These are phyloP conservation scores for Cicer cuneatum DNA, from an alignment of 306 rosid genomes.

Conservation along the genomic window DNA sequence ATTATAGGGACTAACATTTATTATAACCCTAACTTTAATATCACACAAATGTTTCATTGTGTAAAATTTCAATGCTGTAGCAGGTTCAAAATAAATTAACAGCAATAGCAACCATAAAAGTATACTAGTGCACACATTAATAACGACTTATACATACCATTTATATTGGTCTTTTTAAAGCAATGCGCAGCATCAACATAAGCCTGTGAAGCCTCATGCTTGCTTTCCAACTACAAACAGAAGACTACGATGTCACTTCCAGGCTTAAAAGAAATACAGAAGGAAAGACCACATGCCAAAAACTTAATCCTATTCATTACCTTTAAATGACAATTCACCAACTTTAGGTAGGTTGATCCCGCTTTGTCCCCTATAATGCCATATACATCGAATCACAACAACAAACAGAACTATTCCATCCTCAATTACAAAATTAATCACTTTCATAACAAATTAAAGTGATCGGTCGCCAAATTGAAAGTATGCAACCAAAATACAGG, in stretches of 20 bases:
- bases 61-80: background rate
- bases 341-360: constrained; percentile 70
- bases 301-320: constrained; percentile 45
- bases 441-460: constrained; percentile 25
- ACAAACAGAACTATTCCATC: constrained; percentile 21
- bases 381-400: constrained; percentile 36
- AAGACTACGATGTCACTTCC: constrained; percentile 13
- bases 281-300: constrained; percentile 35
- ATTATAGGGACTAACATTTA: constrained; percentile 3
- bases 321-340: constrained; percentile 89
- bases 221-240: constrained; percentile 78
- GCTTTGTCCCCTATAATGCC: constrained; percentile 84
- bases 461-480: constrained; percentile 12
- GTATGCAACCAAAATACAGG: constrained; percentile 3
- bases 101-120: background rate
- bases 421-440: background rate
- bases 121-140: background rate
- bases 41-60: background rate
- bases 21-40: background rate
- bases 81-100: background rate
- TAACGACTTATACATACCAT: constrained; percentile 55
- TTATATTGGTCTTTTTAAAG: constrained; percentile 76
- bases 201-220: constrained; percentile 95
- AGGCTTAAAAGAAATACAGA: constrained; percentile 15
- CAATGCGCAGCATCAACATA: constrained; percentile 92